Conservation (phyloP, 225 moss, liverwort and hornwort species). For the Pseudoscleropodium purum region DNA sequence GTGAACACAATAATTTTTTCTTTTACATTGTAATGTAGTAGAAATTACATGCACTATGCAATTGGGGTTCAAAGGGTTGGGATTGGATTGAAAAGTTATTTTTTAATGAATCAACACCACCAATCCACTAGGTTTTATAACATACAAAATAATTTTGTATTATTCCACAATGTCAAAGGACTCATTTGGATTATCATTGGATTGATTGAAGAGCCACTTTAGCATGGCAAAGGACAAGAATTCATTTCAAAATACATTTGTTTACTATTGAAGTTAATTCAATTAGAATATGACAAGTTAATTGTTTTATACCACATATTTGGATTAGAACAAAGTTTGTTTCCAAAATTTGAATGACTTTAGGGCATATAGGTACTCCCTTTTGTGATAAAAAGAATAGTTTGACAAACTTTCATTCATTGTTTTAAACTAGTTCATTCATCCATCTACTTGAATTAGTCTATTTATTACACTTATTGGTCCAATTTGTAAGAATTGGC, state of each 20-base stretch:
- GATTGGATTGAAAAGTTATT: neutral
- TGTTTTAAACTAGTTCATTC: neutral
- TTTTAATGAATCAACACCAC: neutral
- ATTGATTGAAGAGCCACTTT: fast-evolving
- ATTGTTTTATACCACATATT: neutral
- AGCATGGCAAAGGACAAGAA: neutral
- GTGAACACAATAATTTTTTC: neutral
- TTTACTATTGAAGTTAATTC: neutral
- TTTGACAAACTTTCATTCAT: too few relatives aligned
- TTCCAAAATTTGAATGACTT: neutral
- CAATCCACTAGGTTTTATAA: fast-evolving
- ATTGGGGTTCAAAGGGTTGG: fast-evolving
- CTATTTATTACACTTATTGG: neutral
- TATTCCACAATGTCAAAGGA: neutral
- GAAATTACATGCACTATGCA: neutral
- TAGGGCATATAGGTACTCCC: neutral
- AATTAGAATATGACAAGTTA: neutral
- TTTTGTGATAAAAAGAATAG: neutral
- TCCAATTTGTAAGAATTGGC: neutral
- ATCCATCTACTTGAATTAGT: neutral
- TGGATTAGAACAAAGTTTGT: neutral
- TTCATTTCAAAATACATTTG: neutral
- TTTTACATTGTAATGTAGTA: neutral
- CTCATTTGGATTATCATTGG: neutral
- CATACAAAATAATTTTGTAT: neutral